Evolutionary conservation across 2,329 filamentous ascomycete species (phyloP).

Genomic region (Botrytis byssoidea): DNA sequence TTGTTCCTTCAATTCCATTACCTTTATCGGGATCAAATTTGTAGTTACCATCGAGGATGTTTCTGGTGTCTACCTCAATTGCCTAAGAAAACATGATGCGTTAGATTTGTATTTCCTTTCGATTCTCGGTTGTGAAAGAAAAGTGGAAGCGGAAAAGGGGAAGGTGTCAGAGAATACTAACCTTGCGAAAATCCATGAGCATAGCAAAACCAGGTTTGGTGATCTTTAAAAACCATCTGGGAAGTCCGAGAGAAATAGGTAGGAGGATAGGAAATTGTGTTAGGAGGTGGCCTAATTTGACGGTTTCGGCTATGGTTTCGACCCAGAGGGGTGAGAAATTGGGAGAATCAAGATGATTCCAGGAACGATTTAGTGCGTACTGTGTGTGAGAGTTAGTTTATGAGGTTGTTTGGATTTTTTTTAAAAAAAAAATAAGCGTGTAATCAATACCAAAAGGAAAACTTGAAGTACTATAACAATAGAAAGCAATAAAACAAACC

Average conservation of each 20-base stretch:
- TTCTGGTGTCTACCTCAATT: slow-evolving; percentile 4
- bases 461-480: too few species aligned
- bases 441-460: not conserved
- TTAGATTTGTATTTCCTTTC: not conserved
- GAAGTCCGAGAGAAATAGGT: not conserved
- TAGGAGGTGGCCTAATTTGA: slow-evolving; percentile 6
- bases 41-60: slow-evolving; percentile 13
- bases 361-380: slow-evolving; percentile 34
- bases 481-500: not conserved
- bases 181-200: slow-evolving; percentile 7
- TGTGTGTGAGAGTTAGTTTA: not conserved
- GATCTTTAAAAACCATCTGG: not conserved
- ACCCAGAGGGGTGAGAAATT: slow-evolving; percentile 31
- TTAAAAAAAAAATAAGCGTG: rapidly evolving
- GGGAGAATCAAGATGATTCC: slow-evolving; percentile 29
- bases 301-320: slow-evolving; percentile 24
- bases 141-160: not conserved
- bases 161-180: not conserved
- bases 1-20: slow-evolving; percentile 19
- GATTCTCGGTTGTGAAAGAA: not conserved
- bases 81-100: not conserved
- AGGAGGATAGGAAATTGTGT: not conserved
- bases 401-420: not conserved
- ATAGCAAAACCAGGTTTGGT: not conserved
- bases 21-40: slow-evolving; percentile 16